Percentiles rank a stretch among this genome's conserved stretches.
phyloP scores from a whole-genome alignment of 2,329 filamentous ascomycete genomes.

The Aspergillus uvarum region DNA sequence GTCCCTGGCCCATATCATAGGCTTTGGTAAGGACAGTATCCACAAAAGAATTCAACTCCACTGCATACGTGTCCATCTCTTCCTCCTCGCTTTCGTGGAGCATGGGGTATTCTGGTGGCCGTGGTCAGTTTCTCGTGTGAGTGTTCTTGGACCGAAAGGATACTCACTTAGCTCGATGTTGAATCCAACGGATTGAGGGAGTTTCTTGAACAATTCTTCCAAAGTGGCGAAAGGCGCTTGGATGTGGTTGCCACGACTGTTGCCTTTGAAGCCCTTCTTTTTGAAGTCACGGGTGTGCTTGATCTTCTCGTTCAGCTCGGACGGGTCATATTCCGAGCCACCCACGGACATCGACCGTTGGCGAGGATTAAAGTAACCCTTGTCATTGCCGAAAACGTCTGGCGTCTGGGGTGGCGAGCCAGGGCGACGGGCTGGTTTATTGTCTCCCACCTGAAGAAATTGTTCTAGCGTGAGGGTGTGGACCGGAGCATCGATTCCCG shows the following conservation, averaged over 20 bases:
- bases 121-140: constrained; percentile 29
- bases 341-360: constrained; percentile 62
- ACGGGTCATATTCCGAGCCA: constrained; percentile 45
- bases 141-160: constrained; percentile 22
- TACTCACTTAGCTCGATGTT: constrained; percentile 87
- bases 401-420: constrained; percentile 44
- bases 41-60: constrained; percentile 94
- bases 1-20: constrained; percentile 75
- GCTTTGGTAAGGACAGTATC: constrained; percentile 89
- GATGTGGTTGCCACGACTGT: constrained; percentile 90
- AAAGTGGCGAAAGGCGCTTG: constrained; percentile 94
- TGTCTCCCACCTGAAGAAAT: constrained; percentile 81
- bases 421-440: constrained; percentile 47
- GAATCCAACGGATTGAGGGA: constrained; percentile 83
- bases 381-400: constrained; percentile 13
- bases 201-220: constrained; percentile 84
- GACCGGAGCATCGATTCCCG: constrained; percentile 92
- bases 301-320: constrained; percentile 74
- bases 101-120: constrained; percentile 78
- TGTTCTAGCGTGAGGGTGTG: constrained; percentile 90
- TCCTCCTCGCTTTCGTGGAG: constrained; percentile 91
- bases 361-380: constrained; percentile 25
- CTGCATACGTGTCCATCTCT: constrained; percentile 93
- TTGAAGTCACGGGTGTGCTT: constrained; percentile 97
- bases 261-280: constrained; percentile 91